These are phyloP conservation scores for Bifiguratus adelaidae DNA, from an alignment of 192 early-diverging fungal species.

Conservation along the genomic window DNA sequence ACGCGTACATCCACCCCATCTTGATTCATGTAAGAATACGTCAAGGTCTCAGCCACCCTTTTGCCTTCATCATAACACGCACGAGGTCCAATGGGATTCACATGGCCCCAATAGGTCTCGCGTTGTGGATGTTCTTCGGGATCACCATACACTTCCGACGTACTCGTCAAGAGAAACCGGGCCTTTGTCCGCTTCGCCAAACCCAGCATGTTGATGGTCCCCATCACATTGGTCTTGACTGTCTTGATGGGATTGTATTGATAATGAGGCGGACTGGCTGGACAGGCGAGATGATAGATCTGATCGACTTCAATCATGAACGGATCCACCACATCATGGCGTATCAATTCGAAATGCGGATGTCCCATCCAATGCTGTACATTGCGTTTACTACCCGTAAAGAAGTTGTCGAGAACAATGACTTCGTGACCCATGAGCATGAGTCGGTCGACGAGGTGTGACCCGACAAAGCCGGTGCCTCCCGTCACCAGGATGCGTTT, in stretches of 20 bases:
- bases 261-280: slow-evolving; percentile 80
- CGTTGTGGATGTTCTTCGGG: slow-evolving; percentile 78
- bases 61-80: slow-evolving; percentile 88
- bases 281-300: slow-evolving; percentile 82
- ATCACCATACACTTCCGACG: slow-evolving; percentile 83
- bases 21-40: slow-evolving; percentile 67
- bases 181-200: slow-evolving; percentile 74
- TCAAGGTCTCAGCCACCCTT: slow-evolving; percentile 73
- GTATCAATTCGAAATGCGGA: slow-evolving; percentile 69
- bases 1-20: slow-evolving; percentile 68
- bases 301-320: slow-evolving; percentile 77
- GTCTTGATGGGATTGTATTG: slow-evolving; percentile 83
- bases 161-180: slow-evolving; percentile 65
- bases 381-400: slow-evolving; percentile 65
- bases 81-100: slow-evolving; percentile 69
- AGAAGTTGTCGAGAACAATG: slow-evolving; percentile 74
- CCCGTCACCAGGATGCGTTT: slow-evolving; percentile 76
- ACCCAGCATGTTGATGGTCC: slow-evolving; percentile 81
- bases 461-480: slow-evolving; percentile 83
- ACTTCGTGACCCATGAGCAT: slow-evolving; percentile 80
- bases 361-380: slow-evolving; percentile 78
- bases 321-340: slow-evolving; percentile 78
- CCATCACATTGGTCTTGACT: slow-evolving; percentile 75
- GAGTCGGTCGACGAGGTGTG: slow-evolving; percentile 68
- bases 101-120: slow-evolving; percentile 77